Percentiles rank a stretch among this genome's conserved stretches.
These are phyloP conservation scores for Cercospora berteroae DNA, from an alignment of 2,329 filamentous ascomycete genomes.

Conservation along the genomic window DNA sequence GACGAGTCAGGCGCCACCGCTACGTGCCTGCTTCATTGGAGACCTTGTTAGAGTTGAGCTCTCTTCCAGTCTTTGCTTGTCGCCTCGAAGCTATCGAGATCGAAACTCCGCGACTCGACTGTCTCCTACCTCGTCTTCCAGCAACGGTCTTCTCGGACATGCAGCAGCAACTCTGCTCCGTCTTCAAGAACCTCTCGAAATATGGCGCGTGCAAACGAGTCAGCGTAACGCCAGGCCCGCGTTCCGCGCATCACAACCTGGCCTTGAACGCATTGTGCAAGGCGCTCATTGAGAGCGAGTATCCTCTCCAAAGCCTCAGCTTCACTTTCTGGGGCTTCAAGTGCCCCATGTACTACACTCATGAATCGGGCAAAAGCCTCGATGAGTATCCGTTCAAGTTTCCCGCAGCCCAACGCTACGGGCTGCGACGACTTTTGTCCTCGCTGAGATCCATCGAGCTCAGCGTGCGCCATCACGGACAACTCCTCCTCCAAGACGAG, in stretches of 20 bases:
- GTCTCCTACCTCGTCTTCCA: background rate
- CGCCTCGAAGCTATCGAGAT: background rate
- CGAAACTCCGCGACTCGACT: background rate
- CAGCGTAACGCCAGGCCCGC: background rate
- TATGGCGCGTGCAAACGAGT: background rate
- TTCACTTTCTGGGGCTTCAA: background rate
- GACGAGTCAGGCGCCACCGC: background rate
- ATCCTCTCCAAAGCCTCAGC: background rate
- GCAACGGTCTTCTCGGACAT: background rate
- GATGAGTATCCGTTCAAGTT: background rate
- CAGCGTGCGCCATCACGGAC: background rate
- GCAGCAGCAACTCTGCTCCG: background rate
- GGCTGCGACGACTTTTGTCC: background rate
- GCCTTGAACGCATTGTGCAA: background rate
- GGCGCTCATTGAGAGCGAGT: background rate
- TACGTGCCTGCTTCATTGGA: background rate
- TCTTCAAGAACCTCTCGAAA: background rate
- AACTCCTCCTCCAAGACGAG: background rate
- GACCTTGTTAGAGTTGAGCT: background rate
- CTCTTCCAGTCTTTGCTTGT: background rate
- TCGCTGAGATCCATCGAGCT: background rate
- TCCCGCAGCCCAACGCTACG: background rate
- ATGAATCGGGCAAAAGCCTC: background rate
- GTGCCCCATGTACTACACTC: background rate
- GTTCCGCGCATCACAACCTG: background rate